Evolutionary conservation across 768 basidiomycete species (phyloP).

Genomic region (Boletales sp.): DNA sequence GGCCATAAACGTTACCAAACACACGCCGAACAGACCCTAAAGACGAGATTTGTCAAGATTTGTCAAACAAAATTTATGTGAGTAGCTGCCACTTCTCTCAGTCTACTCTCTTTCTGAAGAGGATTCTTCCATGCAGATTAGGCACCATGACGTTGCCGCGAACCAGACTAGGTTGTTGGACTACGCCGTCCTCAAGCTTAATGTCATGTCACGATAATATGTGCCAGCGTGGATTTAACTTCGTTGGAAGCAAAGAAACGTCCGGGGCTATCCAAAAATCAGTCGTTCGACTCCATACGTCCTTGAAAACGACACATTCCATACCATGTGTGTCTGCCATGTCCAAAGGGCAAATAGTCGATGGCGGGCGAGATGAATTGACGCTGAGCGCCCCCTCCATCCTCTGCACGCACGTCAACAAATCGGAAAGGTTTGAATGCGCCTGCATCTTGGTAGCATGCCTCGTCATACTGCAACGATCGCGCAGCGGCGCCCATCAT

Average conservation of each 20-base stretch:
- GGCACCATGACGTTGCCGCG: background rate
- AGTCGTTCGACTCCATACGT: too few species aligned
- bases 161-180: background rate
- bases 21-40: too few species aligned
- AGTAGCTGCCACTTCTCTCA: background rate
- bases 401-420: slow-evolving; percentile 31
- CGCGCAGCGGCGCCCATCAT: slow-evolving; percentile 18
- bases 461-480: slow-evolving; percentile 18
- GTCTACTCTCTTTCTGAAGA: slow-evolving; percentile 11
- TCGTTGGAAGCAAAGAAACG: slow-evolving; percentile 43
- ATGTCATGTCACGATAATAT: slow-evolving; percentile 34
- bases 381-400: slow-evolving; percentile 27
- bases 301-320: too few species aligned
- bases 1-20: too few species aligned
- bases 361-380: slow-evolving; percentile 33
- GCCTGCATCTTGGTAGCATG: slow-evolving; percentile 30
- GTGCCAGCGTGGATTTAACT: slow-evolving; percentile 46
- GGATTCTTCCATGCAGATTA: slow-evolving; percentile 3
- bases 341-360: slow-evolving; percentile 37
- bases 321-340: slow-evolving; percentile 27
- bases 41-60: too few species aligned
- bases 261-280: slow-evolving; percentile 8
- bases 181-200: slow-evolving; percentile 6
- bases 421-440: slow-evolving; percentile 51
- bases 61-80: too few species aligned